Base-by-base conservation (phyloP, 768 basidiomycete genomes). In the Tricholoma saponaceum region DNA sequence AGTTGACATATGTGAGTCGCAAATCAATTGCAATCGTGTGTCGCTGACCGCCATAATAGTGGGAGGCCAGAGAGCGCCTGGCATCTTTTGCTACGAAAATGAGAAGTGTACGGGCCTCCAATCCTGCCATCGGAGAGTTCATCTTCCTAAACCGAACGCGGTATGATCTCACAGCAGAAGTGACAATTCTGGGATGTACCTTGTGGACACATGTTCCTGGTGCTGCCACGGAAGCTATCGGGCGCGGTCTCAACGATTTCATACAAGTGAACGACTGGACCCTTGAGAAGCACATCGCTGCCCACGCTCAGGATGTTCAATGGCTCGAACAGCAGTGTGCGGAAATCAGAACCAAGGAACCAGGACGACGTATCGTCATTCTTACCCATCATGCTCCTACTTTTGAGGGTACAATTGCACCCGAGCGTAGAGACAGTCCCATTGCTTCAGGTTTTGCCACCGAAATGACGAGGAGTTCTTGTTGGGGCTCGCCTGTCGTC, bases 311-410 rank as follows among this genome's bases (percentile, higher is more conserved):
- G 44, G 75, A 77, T 58, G 35, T 62, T 23, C 56, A 46, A 6
- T 77, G 76, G 76, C 68, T 78, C n/a, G 61, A 67, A 43, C 28
- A 35, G 5, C 56, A 62, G 13, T 56, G 73, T 28, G 51, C 63
- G 16, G 14, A 61, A 12, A 66, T 76, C 50, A 63, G 60, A 14
- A 14, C 25, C 5, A 58, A 70, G 22, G 70, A 73, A 59, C 70
- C 69, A 1, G 58, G 68, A 23, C 58, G 73, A 22, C 51, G 62
- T 18, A 58, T 77, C 6, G 61, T 72, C 18, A 65, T 78, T 9
- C 70, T 77, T 60, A 74, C 74, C 12, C 76, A 78, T 57, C 73
- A 78, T 57, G 73, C 76, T 1, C 76, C 76, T 7, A 76, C 75
- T 5, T 60, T 67, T 32, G 57, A 63, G 6, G 74, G 69, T 14